Evolutionary conservation across 352 stramenopile species (phyloP).

Genomic region (Elongisporangium undulatum): DNA sequence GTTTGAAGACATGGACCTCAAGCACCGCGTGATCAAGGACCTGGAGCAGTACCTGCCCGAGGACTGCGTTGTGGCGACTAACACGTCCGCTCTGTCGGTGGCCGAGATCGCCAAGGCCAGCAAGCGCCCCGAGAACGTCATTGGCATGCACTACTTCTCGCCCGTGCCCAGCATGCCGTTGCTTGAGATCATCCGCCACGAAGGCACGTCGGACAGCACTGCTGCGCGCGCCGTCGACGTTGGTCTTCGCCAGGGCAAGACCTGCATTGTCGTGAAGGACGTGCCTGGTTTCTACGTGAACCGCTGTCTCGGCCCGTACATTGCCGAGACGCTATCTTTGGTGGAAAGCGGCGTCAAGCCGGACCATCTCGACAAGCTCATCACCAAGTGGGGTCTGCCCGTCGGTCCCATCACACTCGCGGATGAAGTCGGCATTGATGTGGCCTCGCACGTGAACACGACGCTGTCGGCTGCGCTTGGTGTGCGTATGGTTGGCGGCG

Average conservation of each 20-base stretch:
- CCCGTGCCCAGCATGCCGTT: slow-evolving; percentile 97
- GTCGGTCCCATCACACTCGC: slow-evolving; percentile 96
- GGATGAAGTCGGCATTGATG: slow-evolving; percentile 97
- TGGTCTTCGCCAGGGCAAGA: slow-evolving; percentile 97
- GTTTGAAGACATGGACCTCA: slow-evolving; percentile 96
- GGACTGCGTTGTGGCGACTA: slow-evolving; percentile 96
- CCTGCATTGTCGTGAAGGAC: slow-evolving; percentile 97
- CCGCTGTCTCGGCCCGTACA: slow-evolving; percentile 95
- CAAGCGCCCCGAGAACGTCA: slow-evolving; percentile 88
- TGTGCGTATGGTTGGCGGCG: slow-evolving; percentile 92
- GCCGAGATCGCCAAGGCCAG: slow-evolving; percentile 89
- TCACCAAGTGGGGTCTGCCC: slow-evolving; percentile 96
- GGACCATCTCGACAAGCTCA: slow-evolving; percentile 93
- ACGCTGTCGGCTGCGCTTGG: slow-evolving; percentile 93
- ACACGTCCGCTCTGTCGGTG: slow-evolving; percentile 97
- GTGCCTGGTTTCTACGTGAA: slow-evolving; percentile 99
- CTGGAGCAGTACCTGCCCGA: slow-evolving; percentile 91
- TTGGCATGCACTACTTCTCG: slow-evolving; percentile 99
- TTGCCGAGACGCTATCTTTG: slow-evolving; percentile 89
- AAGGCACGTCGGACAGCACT: slow-evolving; percentile 85
- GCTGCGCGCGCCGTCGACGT: slow-evolving; percentile 93
- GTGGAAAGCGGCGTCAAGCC: slow-evolving; percentile 90
- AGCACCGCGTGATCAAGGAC: slow-evolving; percentile 94
- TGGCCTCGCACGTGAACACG: slow-evolving; percentile 93
- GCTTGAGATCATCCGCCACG: slow-evolving; percentile 98